phyloP scores from a whole-genome alignment of 805 yeast genomes.

The Huiozyma sinensis region DNA sequence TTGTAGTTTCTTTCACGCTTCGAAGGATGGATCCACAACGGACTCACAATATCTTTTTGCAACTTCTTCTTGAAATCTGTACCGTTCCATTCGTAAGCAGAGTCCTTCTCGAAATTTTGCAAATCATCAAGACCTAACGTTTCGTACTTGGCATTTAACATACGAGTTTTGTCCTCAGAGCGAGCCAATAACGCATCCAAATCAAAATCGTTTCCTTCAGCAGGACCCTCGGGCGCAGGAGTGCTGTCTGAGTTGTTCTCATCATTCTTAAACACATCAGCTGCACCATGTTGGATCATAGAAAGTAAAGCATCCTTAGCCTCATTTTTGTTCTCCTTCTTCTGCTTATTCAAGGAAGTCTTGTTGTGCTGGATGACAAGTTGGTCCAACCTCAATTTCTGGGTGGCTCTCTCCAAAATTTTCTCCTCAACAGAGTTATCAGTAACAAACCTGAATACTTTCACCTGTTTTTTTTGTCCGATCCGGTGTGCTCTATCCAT shows the following conservation, averaged over 20 bases:
- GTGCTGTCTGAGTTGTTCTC: constrained; percentile 13
- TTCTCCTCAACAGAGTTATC: constrained; percentile 80
- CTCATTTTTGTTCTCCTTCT: constrained; percentile 24
- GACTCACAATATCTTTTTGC: constrained; percentile 38
- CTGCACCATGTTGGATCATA: constrained; percentile 81
- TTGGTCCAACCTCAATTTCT: constrained; percentile 67
- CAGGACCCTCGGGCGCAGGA: constrained; percentile 21
- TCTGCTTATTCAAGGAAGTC: constrained; percentile 15
- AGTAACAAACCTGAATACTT: constrained; percentile 66
- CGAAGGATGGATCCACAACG: constrained; percentile 75
- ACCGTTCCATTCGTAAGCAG: constrained; percentile 85
- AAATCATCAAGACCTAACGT: constrained; percentile 65
- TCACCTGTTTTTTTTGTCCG: constrained; percentile 78
- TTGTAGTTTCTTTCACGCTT: constrained; percentile 78
- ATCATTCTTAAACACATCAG: constrained; percentile 37
- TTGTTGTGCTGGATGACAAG: constrained; percentile 75
- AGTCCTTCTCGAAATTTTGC: constrained; percentile 62
- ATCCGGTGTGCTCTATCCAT: constrained; percentile 87
- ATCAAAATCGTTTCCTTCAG: constrained; percentile 34
- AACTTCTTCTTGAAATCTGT: constrained; percentile 63
- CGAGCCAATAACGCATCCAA: constrained; percentile 49
- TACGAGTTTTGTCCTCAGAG: constrained; percentile 54
- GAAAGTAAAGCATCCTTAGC: constrained; percentile 64
- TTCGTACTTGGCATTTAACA: constrained; percentile 52
- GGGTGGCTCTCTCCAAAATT: constrained; percentile 72